A percentile compares a stretch with the other conserved stretches of the same genome.
Evolutionary conservation across 2,329 filamentous ascomycete species (phyloP).

Genomic region (Ceratocystis huliohia): DNA sequence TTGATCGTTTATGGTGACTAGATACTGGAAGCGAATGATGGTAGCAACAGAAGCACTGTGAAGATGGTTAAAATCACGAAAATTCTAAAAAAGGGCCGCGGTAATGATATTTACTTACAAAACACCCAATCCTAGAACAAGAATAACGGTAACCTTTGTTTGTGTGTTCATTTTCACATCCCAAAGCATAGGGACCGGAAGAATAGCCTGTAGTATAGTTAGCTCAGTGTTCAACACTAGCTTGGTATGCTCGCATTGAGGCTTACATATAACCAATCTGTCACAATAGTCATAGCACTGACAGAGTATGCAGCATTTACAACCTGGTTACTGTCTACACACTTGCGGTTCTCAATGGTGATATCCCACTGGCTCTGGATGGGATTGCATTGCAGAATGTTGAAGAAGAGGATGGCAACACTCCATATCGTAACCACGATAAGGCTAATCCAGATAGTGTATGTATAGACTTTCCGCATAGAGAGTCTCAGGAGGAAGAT

Average conservation of each 20-base stretch:
- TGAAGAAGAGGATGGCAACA: conserved; percentile 39
- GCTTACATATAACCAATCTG: conserved; percentile 42
- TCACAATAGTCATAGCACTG: conserved; percentile 39
- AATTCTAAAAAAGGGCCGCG: background rate
- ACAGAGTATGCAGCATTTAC: conserved; percentile 40
- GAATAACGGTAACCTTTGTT: conserved; percentile 39
- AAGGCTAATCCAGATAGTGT: conserved; percentile 36
- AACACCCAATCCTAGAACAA: conserved; percentile 38
- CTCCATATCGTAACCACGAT: conserved; percentile 37
- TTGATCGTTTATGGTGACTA: conserved; percentile 34
- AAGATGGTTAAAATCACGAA: background rate
- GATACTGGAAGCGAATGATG: conserved; percentile 38
- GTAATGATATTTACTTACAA: conserved; percentile 30
- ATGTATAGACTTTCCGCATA: conserved; percentile 35
- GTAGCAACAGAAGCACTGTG: conserved; percentile 41
- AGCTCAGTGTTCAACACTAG: background rate
- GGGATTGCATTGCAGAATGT: conserved; percentile 40
- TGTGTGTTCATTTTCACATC: conserved; percentile 40
- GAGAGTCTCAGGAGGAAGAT: conserved; percentile 40
- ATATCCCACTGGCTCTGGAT: conserved; percentile 42
- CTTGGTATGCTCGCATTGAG: background rate
- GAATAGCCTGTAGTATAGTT: conserved; percentile 31
- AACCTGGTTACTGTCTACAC: conserved; percentile 34
- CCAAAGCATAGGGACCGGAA: conserved; percentile 44
- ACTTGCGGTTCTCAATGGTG: conserved; percentile 33